A percentile compares a stretch with the other conserved stretches of the same genome.
These are phyloP conservation scores for Thymus quinquecostatus DNA, from an alignment of 257 asterid species.

Conservation along the genomic window DNA sequence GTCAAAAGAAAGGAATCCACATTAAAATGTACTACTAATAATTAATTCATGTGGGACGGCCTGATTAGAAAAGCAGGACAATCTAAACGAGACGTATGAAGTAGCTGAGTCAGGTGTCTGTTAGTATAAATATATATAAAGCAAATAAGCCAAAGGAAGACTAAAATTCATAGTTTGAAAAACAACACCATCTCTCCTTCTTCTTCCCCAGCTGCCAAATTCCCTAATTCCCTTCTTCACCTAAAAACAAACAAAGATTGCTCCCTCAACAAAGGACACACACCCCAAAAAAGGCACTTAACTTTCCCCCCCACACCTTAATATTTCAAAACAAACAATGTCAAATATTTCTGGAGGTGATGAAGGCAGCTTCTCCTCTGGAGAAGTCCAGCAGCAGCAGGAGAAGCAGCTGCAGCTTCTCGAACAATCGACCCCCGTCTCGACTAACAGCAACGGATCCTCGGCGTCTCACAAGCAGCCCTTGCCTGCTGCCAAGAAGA, in stretches of 20 bases:
- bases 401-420: conserved; percentile 23
- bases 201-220: conserved; percentile 32
- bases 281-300: too few species aligned
- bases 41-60: too few species aligned
- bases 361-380: conserved; percentile 56
- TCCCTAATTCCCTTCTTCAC: too few species aligned
- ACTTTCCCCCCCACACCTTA: too few species aligned
- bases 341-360: conserved; percentile 57
- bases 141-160: conserved; percentile 71
- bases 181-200: conserved; percentile 24
- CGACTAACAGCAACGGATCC: conserved; percentile 44
- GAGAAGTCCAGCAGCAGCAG: conserved; percentile 50
- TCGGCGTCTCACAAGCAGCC: conserved; percentile 35
- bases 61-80: too few species aligned
- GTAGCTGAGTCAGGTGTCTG: conserved; percentile 40
- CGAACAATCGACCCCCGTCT: conserved; percentile 17
- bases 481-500: conserved; percentile 38
- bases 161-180: conserved; percentile 32
- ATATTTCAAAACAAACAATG: conserved; percentile 25
- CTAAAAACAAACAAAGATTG: too few species aligned
- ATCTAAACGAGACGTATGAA: too few species aligned
- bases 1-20: too few species aligned
- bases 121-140: conserved; percentile 40
- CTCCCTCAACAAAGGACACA: too few species aligned
- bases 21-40: too few species aligned